Conservation (phyloP, 148 eudicot species). For the Salicornia ramosissima region DNA sequence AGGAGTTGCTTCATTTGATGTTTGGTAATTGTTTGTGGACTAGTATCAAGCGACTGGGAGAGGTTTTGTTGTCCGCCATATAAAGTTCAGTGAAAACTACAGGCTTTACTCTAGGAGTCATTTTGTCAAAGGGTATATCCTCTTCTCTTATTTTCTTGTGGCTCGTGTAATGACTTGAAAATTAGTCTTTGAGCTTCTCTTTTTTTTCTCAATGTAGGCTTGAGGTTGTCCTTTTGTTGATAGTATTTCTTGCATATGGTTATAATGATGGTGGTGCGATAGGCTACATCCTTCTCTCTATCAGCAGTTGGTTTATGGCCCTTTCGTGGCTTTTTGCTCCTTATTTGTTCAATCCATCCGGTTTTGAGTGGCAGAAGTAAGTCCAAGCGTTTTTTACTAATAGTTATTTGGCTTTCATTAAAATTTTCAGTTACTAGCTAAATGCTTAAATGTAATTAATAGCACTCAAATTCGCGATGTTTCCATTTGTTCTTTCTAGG, state of each 20-base stretch:
- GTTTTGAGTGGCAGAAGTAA: slow-evolving; percentile 99
- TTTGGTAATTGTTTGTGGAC: slow-evolving; percentile 14
- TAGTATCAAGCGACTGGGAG: slow-evolving; percentile 99
- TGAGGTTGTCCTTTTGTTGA: slow-evolving; percentile 82
- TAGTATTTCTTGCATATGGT: slow-evolving; percentile 82
- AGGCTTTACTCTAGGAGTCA: slow-evolving; percentile 98
- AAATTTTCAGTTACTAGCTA: not conserved
- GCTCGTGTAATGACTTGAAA: not conserved
- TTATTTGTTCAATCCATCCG: slow-evolving; percentile 90
- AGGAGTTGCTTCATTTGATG: not conserved
- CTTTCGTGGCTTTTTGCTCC: slow-evolving; percentile 98
- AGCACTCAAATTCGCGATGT: not conserved
- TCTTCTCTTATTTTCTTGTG: slow-evolving; percentile 27
- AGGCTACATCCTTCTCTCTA: slow-evolving; percentile 70
- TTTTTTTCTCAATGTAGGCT: slow-evolving; percentile 44
- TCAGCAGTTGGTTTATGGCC: slow-evolving; percentile 98
- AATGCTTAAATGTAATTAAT: not conserved
- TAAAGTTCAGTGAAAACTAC: slow-evolving; percentile 93
- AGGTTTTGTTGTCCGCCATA: slow-evolving; percentile 96
- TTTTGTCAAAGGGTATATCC: slow-evolving; percentile 82
- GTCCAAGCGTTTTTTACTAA: slow-evolving; percentile 13
- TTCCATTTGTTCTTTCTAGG: slow-evolving; percentile 32
- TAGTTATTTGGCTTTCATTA: not conserved
- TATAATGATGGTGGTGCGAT: slow-evolving; percentile 57
- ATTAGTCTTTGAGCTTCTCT: not conserved